Base-by-base conservation (phyloP, 768 basidiomycete genomes). In the Xerocomellus intermedius region DNA sequence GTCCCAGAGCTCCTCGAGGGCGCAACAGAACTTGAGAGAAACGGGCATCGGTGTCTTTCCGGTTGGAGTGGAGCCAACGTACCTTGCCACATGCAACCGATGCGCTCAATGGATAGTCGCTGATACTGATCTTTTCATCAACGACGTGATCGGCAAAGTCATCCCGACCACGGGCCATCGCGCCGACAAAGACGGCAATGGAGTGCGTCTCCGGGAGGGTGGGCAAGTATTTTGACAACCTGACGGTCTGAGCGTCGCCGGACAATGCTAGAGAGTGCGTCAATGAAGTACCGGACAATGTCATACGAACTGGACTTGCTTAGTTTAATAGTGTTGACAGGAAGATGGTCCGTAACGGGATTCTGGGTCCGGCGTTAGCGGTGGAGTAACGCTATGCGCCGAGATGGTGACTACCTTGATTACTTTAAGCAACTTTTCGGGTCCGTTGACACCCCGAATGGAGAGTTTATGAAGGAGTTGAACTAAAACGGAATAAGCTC, bases 1-100 rank as follows among this genome's bases (percentile, higher is more conserved):
- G 69, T 94, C 92, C 94, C 94, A 96, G 48, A 97, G 79, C 57
- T 98, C 95, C 75, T 98, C 95, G 50, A 96, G 75, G 4, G 89
- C 87, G 65, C 91, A 93, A 68, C 91, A 93, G 70, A 94, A 92
- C 91, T 94, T 61, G 33, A 21, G 13, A 37, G 24, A 35, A 54
- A 43, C n/a, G 28, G 28, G 52, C 49, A 28, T 62, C 16, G 8
- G 51, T 33, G 42, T 50, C 52, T 19, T 17, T 36, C 12, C 32
- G 57, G 32, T 28, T 42, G 42, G 22, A 49, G 37, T 17, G 38
- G 42, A 22, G 24, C 62, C 0, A 12, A 61, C 86, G 62, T 65
- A 96, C 95, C 84, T 98, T 98, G 57, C 96, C 96, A 66, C 96
- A 98, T 19, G 96, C 95, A 26, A 98, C 95, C 49, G 87, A 87